Evolutionary conservation across 164 flowering plant genomes (phyloP), one percentile per base, ranked within the genome.

Genomic region (Annona squamosa): DNA sequence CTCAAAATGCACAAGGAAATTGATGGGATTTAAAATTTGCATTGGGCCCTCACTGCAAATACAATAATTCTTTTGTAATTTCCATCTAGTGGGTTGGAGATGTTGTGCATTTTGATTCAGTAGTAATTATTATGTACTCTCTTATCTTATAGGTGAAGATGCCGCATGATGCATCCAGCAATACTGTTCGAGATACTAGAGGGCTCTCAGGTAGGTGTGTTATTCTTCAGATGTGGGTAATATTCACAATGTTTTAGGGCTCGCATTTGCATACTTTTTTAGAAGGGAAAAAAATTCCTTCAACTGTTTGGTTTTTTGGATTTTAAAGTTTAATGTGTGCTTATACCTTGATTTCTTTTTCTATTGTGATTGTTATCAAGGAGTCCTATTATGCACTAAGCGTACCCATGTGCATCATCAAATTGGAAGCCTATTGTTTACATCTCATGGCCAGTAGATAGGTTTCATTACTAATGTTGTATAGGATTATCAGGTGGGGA

Each of bases 141-240:
- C 45, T 67, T 45, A 44, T 19, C 41, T 10, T 47, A 63, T 74
- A 93, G 99, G 97, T 95, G 37, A 89, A 83, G 79, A 95, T 91
- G 99, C 98, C 98, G 10, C 99, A 93, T 75, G 99, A 95, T 85
- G 87, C 96, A 71, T 90, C 98, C 73, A 85, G 80, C 68, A 82
- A 78, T 63, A 72, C 78, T 78, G 94, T 95, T 73, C 93, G 88
- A 73, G 98, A 95, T 72, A 95, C 97, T 26, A 85, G 93, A 76
- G 97, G 98, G 65, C 98, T 95, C 74, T 95, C 99, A 87, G 98
- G 72, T 77, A 57, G 68, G 57, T 72, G 48, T 64, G 17, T 43
- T 70, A 10, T 65, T 47, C 62, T 48, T 44, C 63, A 26, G 16
- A 61, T 26, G 42, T 26, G 16, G 16, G 10, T 65, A 41, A 16